These are phyloP conservation scores for Penicillium sp. DNA, from an alignment of 2,329 filamentous ascomycete genomes.

Conservation along the genomic window DNA sequence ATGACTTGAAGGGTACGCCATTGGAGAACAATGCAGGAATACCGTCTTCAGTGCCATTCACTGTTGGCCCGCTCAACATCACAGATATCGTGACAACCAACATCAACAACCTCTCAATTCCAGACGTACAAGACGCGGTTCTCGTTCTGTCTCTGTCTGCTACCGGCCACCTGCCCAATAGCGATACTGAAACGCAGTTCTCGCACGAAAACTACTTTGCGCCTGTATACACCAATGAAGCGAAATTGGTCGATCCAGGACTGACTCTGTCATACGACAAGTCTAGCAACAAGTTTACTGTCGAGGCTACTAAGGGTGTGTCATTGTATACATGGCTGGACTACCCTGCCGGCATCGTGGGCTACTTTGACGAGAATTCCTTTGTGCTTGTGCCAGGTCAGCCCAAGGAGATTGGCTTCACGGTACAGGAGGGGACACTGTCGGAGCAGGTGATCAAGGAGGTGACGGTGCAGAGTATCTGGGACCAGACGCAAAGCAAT, in stretches of 20 bases:
- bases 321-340: conserved; percentile 56
- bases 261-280: conserved; percentile 36
- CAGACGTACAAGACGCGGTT: conserved; percentile 36
- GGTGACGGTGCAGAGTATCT: conserved; percentile 52
- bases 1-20: conserved; percentile 45
- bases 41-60: conserved; percentile 33
- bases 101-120: conserved; percentile 31
- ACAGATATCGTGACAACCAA: conserved; percentile 45
- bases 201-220: conserved; percentile 51
- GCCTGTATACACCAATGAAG: conserved; percentile 42
- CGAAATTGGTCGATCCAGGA: conserved; percentile 48
- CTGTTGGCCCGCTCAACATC: conserved; percentile 51
- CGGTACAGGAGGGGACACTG: conserved; percentile 43
- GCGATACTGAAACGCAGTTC: conserved; percentile 34
- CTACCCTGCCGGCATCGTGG: conserved; percentile 46
- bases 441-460: conserved; percentile 41
- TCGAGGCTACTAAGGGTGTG: conserved; percentile 46
- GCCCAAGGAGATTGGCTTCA: conserved; percentile 44
- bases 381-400: conserved; percentile 49
- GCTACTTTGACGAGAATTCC: conserved; percentile 52
- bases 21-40: conserved; percentile 37
- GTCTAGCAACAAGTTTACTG: conserved; percentile 37
- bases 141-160: conserved; percentile 45
- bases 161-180: conserved; percentile 46
- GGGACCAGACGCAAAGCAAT: conserved; percentile 35